Percentiles rank a stretch among this genome's conserved stretches.
Evolutionary conservation across 495 filamentous ascomycete species (phyloP).

Genomic region (Cairneyella variabilis): DNA sequence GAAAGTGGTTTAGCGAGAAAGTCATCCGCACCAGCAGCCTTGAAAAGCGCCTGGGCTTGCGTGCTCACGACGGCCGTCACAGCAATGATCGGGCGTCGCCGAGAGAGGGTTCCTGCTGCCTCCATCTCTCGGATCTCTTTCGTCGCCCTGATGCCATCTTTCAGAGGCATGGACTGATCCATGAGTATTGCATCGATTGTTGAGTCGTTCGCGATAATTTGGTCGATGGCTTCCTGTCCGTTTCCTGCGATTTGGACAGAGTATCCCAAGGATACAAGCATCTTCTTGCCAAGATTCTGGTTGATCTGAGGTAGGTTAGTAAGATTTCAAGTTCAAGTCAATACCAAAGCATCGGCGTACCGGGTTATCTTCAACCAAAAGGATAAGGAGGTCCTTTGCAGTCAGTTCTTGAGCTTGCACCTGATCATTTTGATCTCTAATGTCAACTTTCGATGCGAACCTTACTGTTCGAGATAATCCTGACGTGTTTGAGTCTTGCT

Average conservation of each 20-base stretch:
- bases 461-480: conserved; percentile 14
- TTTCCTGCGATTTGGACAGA: conserved; percentile 17
- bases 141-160: conserved; percentile 27
- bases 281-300: conserved; percentile 28
- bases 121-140: conserved; percentile 27
- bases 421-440: conserved; percentile 13
- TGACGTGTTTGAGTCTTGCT: conserved; percentile 6
- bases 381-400: conserved; percentile 15
- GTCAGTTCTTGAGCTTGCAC: conserved; percentile 12
- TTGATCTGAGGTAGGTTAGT: conserved; percentile 22
- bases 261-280: conserved; percentile 23
- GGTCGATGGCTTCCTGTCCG: conserved; percentile 11
- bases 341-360: conserved; percentile 9
- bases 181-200: conserved; percentile 25
- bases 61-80: conserved; percentile 44
- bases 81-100: conserved; percentile 39
- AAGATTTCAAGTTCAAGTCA: background rate
- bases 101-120: conserved; percentile 11
- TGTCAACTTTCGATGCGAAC: conserved; percentile 25
- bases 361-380: conserved; percentile 29
- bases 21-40: conserved; percentile 41
- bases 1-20: conserved; percentile 49
- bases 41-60: conserved; percentile 38
- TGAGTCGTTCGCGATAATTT: background rate
- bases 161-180: conserved; percentile 29